phyloP scores from a whole-genome alignment of 306 rosid genomes.

The Cucurbita moschata region DNA sequence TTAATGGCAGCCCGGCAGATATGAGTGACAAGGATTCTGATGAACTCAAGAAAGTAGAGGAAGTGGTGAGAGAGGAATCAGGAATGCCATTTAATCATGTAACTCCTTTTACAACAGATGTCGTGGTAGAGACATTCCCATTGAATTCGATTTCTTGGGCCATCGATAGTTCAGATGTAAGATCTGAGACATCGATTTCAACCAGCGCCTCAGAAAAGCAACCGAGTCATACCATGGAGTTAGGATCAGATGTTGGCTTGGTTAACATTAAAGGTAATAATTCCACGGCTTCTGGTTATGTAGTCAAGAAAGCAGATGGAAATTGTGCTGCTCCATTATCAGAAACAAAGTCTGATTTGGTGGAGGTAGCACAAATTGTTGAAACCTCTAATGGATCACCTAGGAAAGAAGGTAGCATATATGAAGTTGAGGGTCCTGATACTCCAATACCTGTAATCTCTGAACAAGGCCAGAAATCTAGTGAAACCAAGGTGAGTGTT shows the following conservation, averaged over 20 bases:
- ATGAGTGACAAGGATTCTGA: slow-evolving; percentile 7
- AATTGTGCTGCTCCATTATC: slow-evolving; percentile 13
- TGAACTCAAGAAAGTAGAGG: slow-evolving; percentile 12
- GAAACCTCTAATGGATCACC: slow-evolving; percentile 23
- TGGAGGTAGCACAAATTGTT: slow-evolving; percentile 22
- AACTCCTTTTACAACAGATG: neutral
- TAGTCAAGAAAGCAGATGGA: slow-evolving; percentile 22
- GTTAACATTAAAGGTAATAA: slow-evolving; percentile 4
- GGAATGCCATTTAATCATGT: neutral
- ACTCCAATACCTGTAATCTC: slow-evolving; percentile 13
- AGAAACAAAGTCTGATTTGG: slow-evolving; percentile 11
- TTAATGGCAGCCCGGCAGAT: slow-evolving; percentile 24
- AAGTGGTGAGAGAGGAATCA: neutral
- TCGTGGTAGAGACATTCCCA: slow-evolving; percentile 66
- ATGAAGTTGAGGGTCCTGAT: slow-evolving; percentile 16
- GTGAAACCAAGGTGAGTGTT: slow-evolving; percentile 30
- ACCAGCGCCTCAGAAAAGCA: slow-evolving; percentile 14
- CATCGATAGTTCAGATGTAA: slow-evolving; percentile 16
- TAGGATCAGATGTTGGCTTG: slow-evolving; percentile 9
- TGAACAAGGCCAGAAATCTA: slow-evolving; percentile 25
- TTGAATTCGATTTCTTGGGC: slow-evolving; percentile 23
- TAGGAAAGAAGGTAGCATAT: slow-evolving; percentile 5
- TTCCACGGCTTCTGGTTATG: neutral
- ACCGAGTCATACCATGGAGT: slow-evolving; percentile 12
- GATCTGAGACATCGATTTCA: slow-evolving; percentile 18